phyloP scores from a whole-genome alignment of 2,329 filamentous ascomycete genomes.

The Calonectria honghensis region DNA sequence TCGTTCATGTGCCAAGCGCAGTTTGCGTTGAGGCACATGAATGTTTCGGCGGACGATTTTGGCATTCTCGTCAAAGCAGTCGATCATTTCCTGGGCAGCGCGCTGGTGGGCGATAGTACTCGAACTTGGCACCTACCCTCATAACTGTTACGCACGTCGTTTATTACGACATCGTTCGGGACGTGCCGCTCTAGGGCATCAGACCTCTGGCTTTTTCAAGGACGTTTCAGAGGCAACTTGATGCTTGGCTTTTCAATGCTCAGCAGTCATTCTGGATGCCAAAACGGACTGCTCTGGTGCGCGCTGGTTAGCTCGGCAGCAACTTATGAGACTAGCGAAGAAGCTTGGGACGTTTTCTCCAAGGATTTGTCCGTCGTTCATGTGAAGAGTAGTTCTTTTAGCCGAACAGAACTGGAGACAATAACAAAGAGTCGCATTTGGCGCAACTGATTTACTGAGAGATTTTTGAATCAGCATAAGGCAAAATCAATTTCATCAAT shows the following conservation, averaged over 20 bases:
- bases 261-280: conserved; percentile 10
- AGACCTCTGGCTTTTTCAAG: conserved; percentile 21
- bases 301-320: conserved; percentile 38
- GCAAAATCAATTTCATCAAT: conserved; percentile 27
- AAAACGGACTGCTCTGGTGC: conserved; percentile 42
- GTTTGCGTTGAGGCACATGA: conserved; percentile 27
- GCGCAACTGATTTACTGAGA: conserved; percentile 35
- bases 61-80: conserved; percentile 40
- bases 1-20: conserved; percentile 38
- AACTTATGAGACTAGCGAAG: conserved; percentile 27
- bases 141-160: conserved; percentile 38
- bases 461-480: conserved; percentile 19
- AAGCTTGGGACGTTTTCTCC: conserved; percentile 41
- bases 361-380: conserved; percentile 17
- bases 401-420: conserved; percentile 21
- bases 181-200: conserved; percentile 14
- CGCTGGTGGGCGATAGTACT: conserved; percentile 12
- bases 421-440: conserved; percentile 34
- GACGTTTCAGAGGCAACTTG: conserved; percentile 33
- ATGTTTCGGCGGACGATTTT: conserved; percentile 40
- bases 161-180: conserved; percentile 37
- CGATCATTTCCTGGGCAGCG: conserved; percentile 37
- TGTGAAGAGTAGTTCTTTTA: background rate
- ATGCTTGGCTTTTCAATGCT: background rate
- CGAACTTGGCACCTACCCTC: conserved; percentile 25